Base-by-base conservation (phyloP, 208 protist species). In the Trypanosoma theileri region DNA sequence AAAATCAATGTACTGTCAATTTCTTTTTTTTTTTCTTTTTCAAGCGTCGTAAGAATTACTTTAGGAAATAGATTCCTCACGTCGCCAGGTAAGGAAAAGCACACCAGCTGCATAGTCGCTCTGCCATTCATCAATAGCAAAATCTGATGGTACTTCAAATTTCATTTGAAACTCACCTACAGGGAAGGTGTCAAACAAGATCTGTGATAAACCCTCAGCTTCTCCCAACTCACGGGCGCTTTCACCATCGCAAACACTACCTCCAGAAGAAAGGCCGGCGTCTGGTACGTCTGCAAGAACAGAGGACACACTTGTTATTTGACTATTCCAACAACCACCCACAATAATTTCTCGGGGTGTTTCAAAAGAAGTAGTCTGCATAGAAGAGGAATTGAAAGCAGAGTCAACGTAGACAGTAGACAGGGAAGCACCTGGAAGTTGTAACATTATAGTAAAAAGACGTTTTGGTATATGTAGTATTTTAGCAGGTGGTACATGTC, bases 141-240 rank as follows among this genome's bases (percentile, higher is more conserved):
- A 74, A 35, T 59, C 59, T 14, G 40, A 48, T 8, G 69, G 69
- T 3, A 74, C 53, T 46, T 74, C 69, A 69, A 74, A 74, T 17
- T 40, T 17, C 40, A 68, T 74, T 35, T 68, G 48, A 57, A 74
- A 74, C 9, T 60, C 59, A 16, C 69, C 69, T 21, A n/a, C 4
- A 51, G 69, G 69, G 67, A 74, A 69, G 0, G 69, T 74, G 42
- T 74, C 69, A 4, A 74, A 31, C 7, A 74, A 26, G 2, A 74
- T 28, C 17, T 50, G n/a, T 13, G n/a, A 13, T 46, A 16, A 9
- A 24, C 4, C 12, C 9, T 28, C 3, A 16, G 10, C 16, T 26
- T 56, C 58, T 7, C 4, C 19, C 3, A 8, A 14, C 3, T 3
- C 12, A 6, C 24, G 10, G 4, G 0, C 22, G 17, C 26, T 56